A percentile compares a stretch with the other conserved stretches of the same genome.
Evolutionary conservation across 768 basidiomycete genomes (phyloP).

Genomic region (Hygrophorus russula): DNA sequence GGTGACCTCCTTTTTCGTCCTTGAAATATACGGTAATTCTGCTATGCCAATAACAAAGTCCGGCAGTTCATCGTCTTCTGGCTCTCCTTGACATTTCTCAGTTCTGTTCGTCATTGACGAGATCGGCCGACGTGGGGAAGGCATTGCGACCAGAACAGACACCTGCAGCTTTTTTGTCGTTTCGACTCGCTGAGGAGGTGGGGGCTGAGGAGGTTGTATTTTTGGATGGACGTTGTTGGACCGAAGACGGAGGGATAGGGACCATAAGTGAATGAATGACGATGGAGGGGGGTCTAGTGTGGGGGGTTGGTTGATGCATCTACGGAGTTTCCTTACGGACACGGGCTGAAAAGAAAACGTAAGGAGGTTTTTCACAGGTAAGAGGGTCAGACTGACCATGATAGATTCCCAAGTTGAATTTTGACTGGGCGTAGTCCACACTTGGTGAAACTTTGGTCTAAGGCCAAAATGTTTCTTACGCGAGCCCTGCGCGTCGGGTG

Average conservation of each 20-base stretch:
- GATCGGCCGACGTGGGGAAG: constrained; percentile 19
- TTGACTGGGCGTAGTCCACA: constrained; percentile 24
- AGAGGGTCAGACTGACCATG: constrained; percentile 24
- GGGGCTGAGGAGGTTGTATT: neutral
- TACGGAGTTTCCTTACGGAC: constrained; percentile 12
- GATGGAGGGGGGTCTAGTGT: neutral
- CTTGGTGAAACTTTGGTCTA: constrained; percentile 41
- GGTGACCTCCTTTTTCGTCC: neutral
- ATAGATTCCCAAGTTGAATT: constrained; percentile 35
- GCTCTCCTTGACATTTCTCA: constrained; percentile 11
- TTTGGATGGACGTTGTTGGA: neutral
- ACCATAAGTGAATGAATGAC: neutral
- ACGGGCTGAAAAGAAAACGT: constrained; percentile 21
- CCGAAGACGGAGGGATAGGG: neutral
- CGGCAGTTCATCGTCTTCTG: constrained; percentile 28
- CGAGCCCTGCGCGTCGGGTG: constrained; percentile 27
- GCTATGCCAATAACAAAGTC: constrained; percentile 39
- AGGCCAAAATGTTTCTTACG: constrained; percentile 30
- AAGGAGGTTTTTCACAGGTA: constrained; percentile 1
- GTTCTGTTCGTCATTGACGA: constrained; percentile 1
- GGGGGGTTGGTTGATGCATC: neutral
- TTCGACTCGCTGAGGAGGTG: constrained; percentile 1
- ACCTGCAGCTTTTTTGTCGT: constrained; percentile 27
- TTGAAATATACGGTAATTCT: constrained; percentile 20
- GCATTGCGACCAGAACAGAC: constrained; percentile 50